Evolutionary conservation across 202 grass and related monocot genomes (phyloP).

Genomic region (Cymbopogon flexuosus): DNA sequence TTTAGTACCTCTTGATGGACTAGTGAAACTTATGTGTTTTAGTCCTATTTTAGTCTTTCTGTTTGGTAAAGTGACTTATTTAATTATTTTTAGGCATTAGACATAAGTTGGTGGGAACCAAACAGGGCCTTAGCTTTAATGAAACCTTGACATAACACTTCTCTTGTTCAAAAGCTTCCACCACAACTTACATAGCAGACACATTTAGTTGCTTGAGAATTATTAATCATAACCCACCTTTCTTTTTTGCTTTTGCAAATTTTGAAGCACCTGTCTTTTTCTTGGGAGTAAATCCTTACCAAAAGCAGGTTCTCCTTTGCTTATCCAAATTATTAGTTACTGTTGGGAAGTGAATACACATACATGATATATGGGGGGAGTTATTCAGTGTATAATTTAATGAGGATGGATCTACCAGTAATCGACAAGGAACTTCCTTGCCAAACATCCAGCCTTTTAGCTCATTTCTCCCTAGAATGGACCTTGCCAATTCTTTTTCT

Average conservation of each 20-base stretch:
- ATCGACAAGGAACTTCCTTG: background rate
- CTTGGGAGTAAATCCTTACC: background rate
- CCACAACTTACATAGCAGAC: too few species aligned
- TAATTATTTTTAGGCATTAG: too few species aligned
- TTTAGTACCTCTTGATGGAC: too few species aligned
- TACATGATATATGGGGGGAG: background rate
- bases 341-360: background rate
- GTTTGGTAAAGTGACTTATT: too few species aligned
- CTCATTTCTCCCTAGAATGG: background rate
- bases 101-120: too few species aligned
- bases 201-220: too few species aligned
- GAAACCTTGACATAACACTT: too few species aligned
- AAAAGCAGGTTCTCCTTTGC: background rate
- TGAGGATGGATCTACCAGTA: background rate
- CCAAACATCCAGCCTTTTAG: too few species aligned
- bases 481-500: background rate
- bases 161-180: too few species aligned
- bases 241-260: background rate
- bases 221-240: background rate
- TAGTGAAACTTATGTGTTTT: too few species aligned
- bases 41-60: too few species aligned
- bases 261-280: background rate
- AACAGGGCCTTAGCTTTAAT: too few species aligned
- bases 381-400: background rate
- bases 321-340: background rate